These are phyloP conservation scores for Tilletia caries DNA, from an alignment of 1,284 basidiomycete genomes.

Conservation along the genomic window DNA sequence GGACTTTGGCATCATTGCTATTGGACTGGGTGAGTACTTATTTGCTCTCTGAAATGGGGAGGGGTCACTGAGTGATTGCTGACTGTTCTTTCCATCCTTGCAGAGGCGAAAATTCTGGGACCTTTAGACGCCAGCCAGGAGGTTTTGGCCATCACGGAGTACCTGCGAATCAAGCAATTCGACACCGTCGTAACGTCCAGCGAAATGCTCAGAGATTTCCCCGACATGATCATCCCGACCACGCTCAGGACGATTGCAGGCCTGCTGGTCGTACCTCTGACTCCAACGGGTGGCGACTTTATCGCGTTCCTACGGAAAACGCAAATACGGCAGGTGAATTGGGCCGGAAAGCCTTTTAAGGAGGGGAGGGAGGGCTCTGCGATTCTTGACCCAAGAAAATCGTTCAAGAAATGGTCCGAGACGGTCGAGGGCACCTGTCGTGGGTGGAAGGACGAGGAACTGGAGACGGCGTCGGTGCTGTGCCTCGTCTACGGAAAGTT, in stretches of 20 bases:
- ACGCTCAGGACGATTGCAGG: constrained; percentile 74
- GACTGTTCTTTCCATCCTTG: background rate
- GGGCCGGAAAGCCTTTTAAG: constrained; percentile 65
- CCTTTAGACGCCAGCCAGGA: constrained; percentile 78
- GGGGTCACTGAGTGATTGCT: background rate
- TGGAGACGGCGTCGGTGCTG: constrained; percentile 81
- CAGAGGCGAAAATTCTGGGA: constrained; percentile 66
- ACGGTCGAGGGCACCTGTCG: constrained; percentile 70
- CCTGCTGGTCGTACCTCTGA: constrained; percentile 68
- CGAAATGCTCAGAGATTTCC: constrained; percentile 69
- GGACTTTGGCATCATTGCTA: constrained; percentile 77
- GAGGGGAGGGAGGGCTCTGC: constrained; percentile 41
- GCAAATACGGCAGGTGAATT: constrained; percentile 59
- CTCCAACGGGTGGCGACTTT: constrained; percentile 57
- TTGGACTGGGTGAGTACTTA: constrained; percentile 61
- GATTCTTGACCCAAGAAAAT: constrained; percentile 43
- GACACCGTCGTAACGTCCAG: constrained; percentile 57
- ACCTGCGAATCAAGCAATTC: constrained; percentile 69
- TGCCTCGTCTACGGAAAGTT: constrained; percentile 80
- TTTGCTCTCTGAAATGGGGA: constrained; percentile 61
- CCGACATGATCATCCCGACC: constrained; percentile 68
- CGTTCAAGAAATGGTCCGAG: constrained; percentile 67
- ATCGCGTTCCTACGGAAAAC: constrained; percentile 78
- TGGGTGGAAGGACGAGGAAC: constrained; percentile 79
- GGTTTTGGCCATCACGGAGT: constrained; percentile 77